Percentiles rank a stretch among this genome's conserved stretches.
Evolutionary conservation across 2,329 filamentous ascomycete species (phyloP).

Genomic region (Albifimbria verrucaria): DNA sequence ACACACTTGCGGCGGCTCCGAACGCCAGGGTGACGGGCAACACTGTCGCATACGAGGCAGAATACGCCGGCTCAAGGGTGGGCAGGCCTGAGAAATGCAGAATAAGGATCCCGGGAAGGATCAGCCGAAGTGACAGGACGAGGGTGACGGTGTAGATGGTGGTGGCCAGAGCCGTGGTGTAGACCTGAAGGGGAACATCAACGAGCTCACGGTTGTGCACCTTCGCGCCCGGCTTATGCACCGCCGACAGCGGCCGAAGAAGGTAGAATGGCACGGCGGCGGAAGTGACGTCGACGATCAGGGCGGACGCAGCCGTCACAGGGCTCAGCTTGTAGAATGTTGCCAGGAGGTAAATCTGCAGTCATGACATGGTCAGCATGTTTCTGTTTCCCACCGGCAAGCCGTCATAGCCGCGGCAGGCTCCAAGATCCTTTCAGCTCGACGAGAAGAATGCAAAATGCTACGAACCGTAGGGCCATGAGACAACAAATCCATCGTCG

Average conservation of each 20-base stretch:
- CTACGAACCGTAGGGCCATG: slow-evolving; percentile 66
- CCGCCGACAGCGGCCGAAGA: slow-evolving; percentile 63
- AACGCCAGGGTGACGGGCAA: slow-evolving; percentile 56
- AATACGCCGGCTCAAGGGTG: slow-evolving; percentile 65
- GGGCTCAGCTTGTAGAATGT: slow-evolving; percentile 73
- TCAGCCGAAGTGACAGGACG: slow-evolving; percentile 64
- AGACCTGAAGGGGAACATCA: slow-evolving; percentile 59
- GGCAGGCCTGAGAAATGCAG: slow-evolving; percentile 71
- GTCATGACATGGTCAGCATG: slow-evolving; percentile 12
- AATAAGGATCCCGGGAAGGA: slow-evolving; percentile 70
- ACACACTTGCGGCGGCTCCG: slow-evolving; percentile 68
- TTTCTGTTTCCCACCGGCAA: not conserved
- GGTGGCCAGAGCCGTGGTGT: slow-evolving; percentile 66
- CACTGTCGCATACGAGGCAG: slow-evolving; percentile 57
- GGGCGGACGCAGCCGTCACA: slow-evolving; percentile 56
- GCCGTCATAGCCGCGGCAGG: slow-evolving; percentile 4
- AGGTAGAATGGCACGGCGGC: slow-evolving; percentile 72
- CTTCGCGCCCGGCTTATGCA: slow-evolving; percentile 54
- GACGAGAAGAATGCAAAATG: no score
- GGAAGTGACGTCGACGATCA: slow-evolving; percentile 66
- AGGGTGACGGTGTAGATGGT: slow-evolving; percentile 73
- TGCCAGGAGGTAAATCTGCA: slow-evolving; percentile 66
- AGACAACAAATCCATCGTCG: slow-evolving; percentile 64
- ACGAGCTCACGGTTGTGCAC: slow-evolving; percentile 63
- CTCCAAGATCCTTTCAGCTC: no score